Evolutionary conservation across 176 grass and related monocot genomes (phyloP).

Genomic region (Urochloa ruziziensis): DNA sequence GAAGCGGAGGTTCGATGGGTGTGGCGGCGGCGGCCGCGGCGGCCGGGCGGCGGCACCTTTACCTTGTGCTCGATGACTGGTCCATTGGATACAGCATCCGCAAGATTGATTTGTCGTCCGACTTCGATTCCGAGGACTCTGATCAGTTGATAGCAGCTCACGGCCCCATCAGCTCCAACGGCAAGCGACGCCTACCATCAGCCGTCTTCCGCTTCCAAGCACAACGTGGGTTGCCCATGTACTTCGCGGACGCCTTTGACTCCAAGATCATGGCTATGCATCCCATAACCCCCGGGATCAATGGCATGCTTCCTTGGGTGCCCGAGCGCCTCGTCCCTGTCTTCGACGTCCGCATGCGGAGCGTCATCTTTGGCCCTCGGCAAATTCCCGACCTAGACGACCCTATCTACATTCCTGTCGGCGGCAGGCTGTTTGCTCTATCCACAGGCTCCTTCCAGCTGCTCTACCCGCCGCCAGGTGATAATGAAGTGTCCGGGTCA

Average conservation of each 20-base stretch:
- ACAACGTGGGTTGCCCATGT: too few relatives aligned
- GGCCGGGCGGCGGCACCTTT: not conserved
- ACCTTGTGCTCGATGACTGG: slow-evolving; percentile 1
- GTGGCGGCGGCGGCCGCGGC: not conserved
- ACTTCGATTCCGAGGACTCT: not conserved
- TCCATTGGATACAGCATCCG: not conserved
- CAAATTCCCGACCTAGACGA: not conserved
- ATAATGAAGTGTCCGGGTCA: not conserved
- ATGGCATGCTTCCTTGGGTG: not conserved
- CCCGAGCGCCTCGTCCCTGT: not conserved
- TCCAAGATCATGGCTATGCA: not conserved
- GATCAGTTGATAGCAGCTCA: too few relatives aligned
- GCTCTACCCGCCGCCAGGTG: not conserved
- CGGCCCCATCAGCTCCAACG: not conserved
- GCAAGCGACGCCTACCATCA: not conserved
- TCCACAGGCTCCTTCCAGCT: not conserved
- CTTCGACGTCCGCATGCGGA: not conserved
- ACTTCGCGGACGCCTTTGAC: not conserved
- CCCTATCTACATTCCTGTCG: not conserved
- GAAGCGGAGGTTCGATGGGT: not conserved
- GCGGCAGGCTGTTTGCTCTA: not conserved
- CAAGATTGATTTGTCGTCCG: not conserved
- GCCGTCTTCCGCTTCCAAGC: not conserved
- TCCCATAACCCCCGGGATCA: too few relatives aligned
- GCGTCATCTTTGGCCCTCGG: not conserved